Conservation (phyloP, 2,329 filamentous ascomycete species). For the Cercospora sojina region DNA sequence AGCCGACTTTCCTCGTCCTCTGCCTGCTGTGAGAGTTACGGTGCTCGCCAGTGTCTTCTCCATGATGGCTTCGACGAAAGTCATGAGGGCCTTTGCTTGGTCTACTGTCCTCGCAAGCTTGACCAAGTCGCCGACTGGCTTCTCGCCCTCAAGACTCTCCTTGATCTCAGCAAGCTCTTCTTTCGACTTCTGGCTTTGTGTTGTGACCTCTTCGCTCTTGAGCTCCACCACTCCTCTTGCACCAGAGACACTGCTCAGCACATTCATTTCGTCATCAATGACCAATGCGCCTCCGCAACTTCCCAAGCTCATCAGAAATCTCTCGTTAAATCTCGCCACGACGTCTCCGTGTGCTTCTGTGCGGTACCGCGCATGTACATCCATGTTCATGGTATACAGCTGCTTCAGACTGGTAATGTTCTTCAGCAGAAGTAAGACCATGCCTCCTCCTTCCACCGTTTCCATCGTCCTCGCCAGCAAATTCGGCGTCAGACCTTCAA, state of each 20-base stretch:
- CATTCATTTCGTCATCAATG: slow-evolving; percentile 96
- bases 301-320: slow-evolving; percentile 93
- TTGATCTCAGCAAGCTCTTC: slow-evolving; percentile 83
- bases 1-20: slow-evolving; percentile 95
- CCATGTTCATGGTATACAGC: slow-evolving; percentile 95
- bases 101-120: slow-evolving; percentile 87
- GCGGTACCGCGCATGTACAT: slow-evolving; percentile 92
- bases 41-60: slow-evolving; percentile 95
- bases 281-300: slow-evolving; percentile 92
- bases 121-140: slow-evolving; percentile 81
- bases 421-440: slow-evolving; percentile 88
- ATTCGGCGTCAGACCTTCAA: slow-evolving; percentile 97
- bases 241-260: slow-evolving; percentile 84
- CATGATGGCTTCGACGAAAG: slow-evolving; percentile 91
- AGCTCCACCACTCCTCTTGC: slow-evolving; percentile 78
- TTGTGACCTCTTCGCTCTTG: slow-evolving; percentile 69
- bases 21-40: slow-evolving; percentile 85
- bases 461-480: slow-evolving; percentile 91
- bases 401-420: slow-evolving; percentile 97
- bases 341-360: slow-evolving; percentile 97
- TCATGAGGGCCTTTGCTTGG: slow-evolving; percentile 94
- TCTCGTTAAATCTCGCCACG: slow-evolving; percentile 93
- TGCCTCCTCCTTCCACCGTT: slow-evolving; percentile 92
- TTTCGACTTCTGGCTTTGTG: slow-evolving; percentile 67
- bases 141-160: slow-evolving; percentile 78